Percentiles rank a stretch among this genome's conserved stretches.
Conservation (phyloP, 805 yeast genomes). For the Torulaspora gathmanii region DNA sequence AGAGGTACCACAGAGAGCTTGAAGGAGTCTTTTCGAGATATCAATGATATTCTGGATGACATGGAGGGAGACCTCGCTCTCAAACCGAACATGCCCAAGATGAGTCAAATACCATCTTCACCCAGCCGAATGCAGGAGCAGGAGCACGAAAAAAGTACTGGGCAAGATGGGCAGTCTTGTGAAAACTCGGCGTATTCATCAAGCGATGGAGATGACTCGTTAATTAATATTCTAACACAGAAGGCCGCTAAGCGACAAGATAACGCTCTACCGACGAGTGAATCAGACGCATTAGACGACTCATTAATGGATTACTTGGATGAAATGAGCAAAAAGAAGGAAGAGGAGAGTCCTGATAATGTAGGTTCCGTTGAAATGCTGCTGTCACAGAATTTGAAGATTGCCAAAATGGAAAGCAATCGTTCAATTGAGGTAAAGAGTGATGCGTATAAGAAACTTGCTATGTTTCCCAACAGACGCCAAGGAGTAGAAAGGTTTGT, state of each 20-base stretch:
- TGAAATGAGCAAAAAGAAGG: neutral
- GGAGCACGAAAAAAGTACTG: conserved; percentile 1
- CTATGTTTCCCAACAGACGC: conserved; percentile 44
- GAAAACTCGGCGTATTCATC: conserved; percentile 5
- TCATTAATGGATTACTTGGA: conserved; percentile 22
- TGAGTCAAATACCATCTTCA: conserved; percentile 29
- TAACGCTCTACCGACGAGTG: neutral
- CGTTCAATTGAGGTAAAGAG: neutral
- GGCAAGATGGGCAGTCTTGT: neutral
- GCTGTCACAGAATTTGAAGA: conserved; percentile 15
- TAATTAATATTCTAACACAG: conserved; percentile 29
- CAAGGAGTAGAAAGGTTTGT: conserved; percentile 40
- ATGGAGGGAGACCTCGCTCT: conserved; percentile 21
- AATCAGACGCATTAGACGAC: conserved; percentile 18
- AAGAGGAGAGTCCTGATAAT: neutral
- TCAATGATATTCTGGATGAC: conserved; percentile 32
- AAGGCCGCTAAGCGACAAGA: conserved; percentile 11
- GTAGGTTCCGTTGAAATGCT: conserved; percentile 9
- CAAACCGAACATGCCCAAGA: conserved; percentile 9
- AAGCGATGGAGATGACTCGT: conserved; percentile 28
- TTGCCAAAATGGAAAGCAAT: neutral
- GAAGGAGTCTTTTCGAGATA: conserved; percentile 24
- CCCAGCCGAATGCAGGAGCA: conserved; percentile 18
- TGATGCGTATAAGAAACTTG: conserved; percentile 19
- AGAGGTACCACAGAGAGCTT: conserved; percentile 6